Evolutionary conservation across 2,329 filamentous ascomycete species (phyloP), one percentile per base, ranked within the genome.

Genomic region (Neoscytalidium dimidiatum): DNA sequence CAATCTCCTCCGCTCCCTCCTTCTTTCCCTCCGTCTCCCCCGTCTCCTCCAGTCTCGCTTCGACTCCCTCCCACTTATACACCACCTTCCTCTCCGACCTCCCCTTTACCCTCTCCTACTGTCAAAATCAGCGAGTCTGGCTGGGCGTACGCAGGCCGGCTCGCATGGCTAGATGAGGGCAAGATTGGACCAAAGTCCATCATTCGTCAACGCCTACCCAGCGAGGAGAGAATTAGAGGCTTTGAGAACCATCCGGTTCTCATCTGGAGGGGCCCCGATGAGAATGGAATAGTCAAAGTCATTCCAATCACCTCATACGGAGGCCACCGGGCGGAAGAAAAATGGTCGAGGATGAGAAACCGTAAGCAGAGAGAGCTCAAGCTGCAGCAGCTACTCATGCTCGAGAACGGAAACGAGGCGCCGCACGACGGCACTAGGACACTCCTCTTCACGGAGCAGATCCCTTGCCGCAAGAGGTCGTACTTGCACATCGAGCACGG

Each of bases 171-270:
- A 26, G 26, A 28, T 26, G 17, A 3, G 3, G 56, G 56, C 9
- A 31, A 14, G 28, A 60, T 60, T 13, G 38, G 17, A n/a, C 41
- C 41, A 4, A 23, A 19, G 4, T 46, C 56, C 17, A 6, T 60
- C 38, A 60, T 60, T 13, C 56, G 9, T 41, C n/a, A 46, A 7
- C 48, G 48, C n/a, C 61, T 43, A 9, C 23, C 11, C n/a, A 26
- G 17, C 4, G 23, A 31, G 31, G 61, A 63, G 28, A 7, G 14
- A 19, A 31, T 62, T 7, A 6, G 19, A 1, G 61, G 61, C 7
- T 63, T 63, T 23, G 48, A 53, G 35, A n/a, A n/a, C 23, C 60
- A 63, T 8, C 61, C 61, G 3, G 46, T 53, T 11, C 33, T 63
- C 21, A 44, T 63, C 38, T 63, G 46, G 46, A 19, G 31, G 11